Conservation (phyloP, 768 basidiomycete genomes). For the Nidula microcarpa region DNA sequence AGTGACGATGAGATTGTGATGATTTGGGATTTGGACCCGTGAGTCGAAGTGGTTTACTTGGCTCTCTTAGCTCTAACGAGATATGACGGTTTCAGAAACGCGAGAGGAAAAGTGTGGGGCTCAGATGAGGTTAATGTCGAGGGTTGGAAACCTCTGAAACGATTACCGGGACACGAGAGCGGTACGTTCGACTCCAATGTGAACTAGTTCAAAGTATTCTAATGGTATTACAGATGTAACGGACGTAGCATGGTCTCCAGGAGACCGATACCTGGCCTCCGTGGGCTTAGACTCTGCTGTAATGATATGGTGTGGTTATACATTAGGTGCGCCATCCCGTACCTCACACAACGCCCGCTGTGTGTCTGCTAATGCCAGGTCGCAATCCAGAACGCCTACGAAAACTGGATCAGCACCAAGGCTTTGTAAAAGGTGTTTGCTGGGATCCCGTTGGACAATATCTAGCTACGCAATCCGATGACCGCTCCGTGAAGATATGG, state of each 20-base stretch:
- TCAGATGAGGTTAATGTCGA: constrained; percentile 95
- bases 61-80: constrained; percentile 4
- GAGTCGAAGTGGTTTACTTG: constrained; percentile 28
- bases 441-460: constrained; percentile 99
- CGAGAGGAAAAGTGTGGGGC: constrained; percentile 88
- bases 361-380: neutral
- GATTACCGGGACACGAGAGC: constrained; percentile 91
- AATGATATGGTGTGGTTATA: constrained; percentile 91
- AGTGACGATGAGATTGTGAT: constrained; percentile 95
- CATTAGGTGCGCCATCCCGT: constrained; percentile 60
- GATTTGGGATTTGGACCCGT: constrained; percentile 98
- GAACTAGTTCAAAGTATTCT: too few relatives aligned
- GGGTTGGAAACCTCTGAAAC: constrained; percentile 92
- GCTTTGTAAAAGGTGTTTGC: constrained; percentile 97
- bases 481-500: constrained; percentile 97
- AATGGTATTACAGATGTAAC: constrained; percentile 78
- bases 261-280: constrained; percentile 88
- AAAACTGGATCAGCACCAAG: constrained; percentile 86
- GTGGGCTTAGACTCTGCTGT: constrained; percentile 91
- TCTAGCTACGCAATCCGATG: constrained; percentile 97
- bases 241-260: constrained; percentile 93
- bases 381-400: constrained; percentile 64
- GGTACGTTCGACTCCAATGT: constrained; percentile 56
- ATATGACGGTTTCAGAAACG: constrained; percentile 43
- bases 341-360: neutral